Conservation (phyloP, 1,284 basidiomycete genomes). For the Cutaneotrichosporon cutaneum region DNA sequence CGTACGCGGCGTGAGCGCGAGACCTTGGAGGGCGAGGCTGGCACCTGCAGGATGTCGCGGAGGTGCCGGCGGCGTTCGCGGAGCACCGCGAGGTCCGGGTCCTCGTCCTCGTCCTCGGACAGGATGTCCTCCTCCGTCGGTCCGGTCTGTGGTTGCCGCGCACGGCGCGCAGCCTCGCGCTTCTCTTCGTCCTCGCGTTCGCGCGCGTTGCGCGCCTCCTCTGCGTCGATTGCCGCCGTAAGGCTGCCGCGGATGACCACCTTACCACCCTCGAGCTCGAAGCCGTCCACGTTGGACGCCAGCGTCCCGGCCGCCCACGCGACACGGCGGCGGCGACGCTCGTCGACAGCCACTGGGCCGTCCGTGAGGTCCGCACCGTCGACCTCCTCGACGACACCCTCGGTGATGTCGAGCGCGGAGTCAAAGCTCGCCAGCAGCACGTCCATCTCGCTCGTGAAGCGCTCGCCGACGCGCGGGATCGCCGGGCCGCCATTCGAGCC, state of each 20-base stretch:
- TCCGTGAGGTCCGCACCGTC: conserved; percentile 58
- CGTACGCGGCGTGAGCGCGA: background rate
- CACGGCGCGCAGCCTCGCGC: conserved; percentile 25
- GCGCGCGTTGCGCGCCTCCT: conserved; percentile 61
- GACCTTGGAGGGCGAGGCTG: background rate
- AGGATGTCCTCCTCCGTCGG: conserved; percentile 55
- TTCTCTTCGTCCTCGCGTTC: conserved; percentile 33
- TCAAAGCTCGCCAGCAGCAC: conserved; percentile 67
- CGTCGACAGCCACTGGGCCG: conserved; percentile 49
- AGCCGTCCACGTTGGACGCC: conserved; percentile 70
- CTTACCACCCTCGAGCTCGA: conserved; percentile 59
- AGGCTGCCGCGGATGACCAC: conserved; percentile 65
- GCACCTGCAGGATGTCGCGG: conserved; percentile 48
- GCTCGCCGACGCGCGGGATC: conserved; percentile 52
- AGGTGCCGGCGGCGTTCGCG: conserved; percentile 57
- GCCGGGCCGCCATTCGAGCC: conserved; percentile 53
- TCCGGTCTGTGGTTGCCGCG: background rate
- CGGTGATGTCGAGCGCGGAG: conserved; percentile 56
- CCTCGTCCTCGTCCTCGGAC: conserved; percentile 60
- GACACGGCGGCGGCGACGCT: conserved; percentile 68
- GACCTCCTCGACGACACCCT: conserved; percentile 72
- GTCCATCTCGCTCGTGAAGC: conserved; percentile 67
- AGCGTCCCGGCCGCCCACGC: conserved; percentile 70
- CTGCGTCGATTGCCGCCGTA: conserved; percentile 65
- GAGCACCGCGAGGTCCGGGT: conserved; percentile 69